A percentile compares a stretch with the other conserved stretches of the same genome.
Evolutionary conservation across 306 rosid genomes (phyloP).

Genomic region (Gleditsia sinensis): DNA sequence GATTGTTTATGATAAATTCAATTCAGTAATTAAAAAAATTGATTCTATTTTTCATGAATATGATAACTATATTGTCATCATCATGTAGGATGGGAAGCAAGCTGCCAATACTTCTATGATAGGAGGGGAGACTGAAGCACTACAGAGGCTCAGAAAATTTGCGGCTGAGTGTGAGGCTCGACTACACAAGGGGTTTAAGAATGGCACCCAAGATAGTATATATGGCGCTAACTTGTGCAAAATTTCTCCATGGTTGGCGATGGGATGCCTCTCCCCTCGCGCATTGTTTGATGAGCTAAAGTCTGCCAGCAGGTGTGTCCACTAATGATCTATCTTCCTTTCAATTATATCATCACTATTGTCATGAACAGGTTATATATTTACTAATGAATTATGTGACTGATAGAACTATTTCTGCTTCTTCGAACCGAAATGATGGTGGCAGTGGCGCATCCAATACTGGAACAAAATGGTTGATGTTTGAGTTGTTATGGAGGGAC

Average conservation of each 20-base stretch:
- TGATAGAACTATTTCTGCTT: conserved; percentile 57
- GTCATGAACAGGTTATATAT: conserved; percentile 1
- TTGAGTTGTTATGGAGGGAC: conserved; percentile 95
- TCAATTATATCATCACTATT: not conserved
- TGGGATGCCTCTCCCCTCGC: conserved; percentile 98
- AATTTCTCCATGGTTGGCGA: conserved; percentile 95
- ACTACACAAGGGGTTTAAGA: conserved; percentile 60
- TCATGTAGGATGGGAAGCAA: conserved; percentile 68
- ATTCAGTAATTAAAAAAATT: not conserved
- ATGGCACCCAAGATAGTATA: conserved; percentile 65
- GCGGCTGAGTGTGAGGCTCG: conserved; percentile 86
- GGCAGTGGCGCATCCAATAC: conserved; percentile 51
- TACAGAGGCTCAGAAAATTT: conserved; percentile 74
- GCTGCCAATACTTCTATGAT: conserved; percentile 62
- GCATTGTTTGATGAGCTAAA: conserved; percentile 79
- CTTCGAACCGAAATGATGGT: conserved; percentile 56
- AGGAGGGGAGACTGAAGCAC: conserved; percentile 97
- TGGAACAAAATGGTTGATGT: conserved; percentile 90
- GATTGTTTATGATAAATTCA: not conserved
- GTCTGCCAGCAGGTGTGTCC: conserved; percentile 65
- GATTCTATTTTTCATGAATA: conserved; percentile 1
- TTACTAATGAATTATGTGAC: conserved; percentile 30
- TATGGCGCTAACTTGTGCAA: conserved; percentile 95
- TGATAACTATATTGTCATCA: conserved; percentile 35
- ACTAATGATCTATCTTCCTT: conserved; percentile 21